Conservation (phyloP, 2,329 filamentous ascomycete genomes). For the Epichloe sp. region DNA sequence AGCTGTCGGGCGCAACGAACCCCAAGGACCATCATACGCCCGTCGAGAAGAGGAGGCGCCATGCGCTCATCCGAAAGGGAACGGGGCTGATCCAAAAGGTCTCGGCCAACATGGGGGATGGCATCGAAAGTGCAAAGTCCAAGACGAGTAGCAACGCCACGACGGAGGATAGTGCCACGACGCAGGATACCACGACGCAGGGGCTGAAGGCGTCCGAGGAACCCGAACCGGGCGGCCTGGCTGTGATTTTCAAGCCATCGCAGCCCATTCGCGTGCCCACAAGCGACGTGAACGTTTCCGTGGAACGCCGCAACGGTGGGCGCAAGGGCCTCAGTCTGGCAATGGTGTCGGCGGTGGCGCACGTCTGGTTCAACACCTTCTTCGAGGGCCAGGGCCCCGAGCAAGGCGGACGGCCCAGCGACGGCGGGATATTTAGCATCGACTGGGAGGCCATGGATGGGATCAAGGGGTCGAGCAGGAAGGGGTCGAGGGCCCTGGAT, state of each 20-base stretch:
- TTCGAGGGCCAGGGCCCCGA: constrained; percentile 77
- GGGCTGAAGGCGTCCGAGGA: constrained; percentile 10
- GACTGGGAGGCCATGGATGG: constrained; percentile 69
- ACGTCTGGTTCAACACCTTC: constrained; percentile 94
- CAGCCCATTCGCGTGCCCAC: constrained; percentile 58
- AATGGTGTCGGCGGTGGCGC: constrained; percentile 84
- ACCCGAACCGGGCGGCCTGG: constrained; percentile 48
- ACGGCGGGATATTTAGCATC: constrained; percentile 49
- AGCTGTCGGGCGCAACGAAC: constrained; percentile 13
- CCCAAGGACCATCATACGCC: background rate
- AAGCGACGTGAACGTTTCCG: constrained; percentile 80
- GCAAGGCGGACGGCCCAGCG: constrained; percentile 48
- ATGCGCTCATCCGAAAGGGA: constrained; percentile 16
- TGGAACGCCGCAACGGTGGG: constrained; percentile 74
- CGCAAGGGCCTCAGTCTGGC: constrained; percentile 66
- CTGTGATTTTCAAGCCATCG: constrained; percentile 64
- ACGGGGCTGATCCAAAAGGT: constrained; percentile 23
- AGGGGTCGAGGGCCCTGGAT: constrained; percentile 68
- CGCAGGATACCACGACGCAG: constrained; percentile 1
- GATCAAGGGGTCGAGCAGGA: constrained; percentile 76
- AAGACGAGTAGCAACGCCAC: constrained; percentile 8
- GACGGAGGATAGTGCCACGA: constrained; percentile 3
- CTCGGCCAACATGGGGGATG: constrained; percentile 10
- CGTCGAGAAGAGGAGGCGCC: constrained; percentile 8
- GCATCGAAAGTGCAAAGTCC: constrained; percentile 12